A percentile compares a stretch with the other conserved stretches of the same genome.
Conservation (phyloP, 345 rosid genomes). For the Brassica cretica region DNA sequence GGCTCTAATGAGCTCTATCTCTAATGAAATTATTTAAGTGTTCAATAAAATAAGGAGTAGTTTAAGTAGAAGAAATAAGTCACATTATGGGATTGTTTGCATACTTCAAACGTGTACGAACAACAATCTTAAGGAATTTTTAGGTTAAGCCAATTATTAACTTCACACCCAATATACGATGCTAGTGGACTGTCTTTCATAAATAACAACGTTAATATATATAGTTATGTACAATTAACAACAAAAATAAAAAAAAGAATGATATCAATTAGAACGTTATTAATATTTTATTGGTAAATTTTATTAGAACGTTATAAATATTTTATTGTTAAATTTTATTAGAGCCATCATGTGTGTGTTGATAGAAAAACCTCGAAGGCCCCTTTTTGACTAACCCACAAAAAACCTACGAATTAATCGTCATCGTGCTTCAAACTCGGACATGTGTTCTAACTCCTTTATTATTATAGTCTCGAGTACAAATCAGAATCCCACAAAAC, state of each 20-base stretch:
- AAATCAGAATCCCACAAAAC: slow-evolving; percentile 35
- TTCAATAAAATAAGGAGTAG: neutral
- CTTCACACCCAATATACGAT: neutral
- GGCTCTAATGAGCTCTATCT: too few relatives aligned
- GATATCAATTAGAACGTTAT: slow-evolving; percentile 16
- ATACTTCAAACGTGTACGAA: neutral
- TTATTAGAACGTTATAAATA: slow-evolving; percentile 19
- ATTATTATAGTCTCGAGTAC: slow-evolving; percentile 28
- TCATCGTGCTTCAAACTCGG: slow-evolving; percentile 36
- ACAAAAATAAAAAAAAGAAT: neutral
- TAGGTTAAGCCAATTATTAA: neutral
- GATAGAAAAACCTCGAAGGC: slow-evolving; percentile 1
- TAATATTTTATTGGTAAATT: neutral
- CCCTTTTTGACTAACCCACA: slow-evolving; percentile 34
- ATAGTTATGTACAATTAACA: slow-evolving; percentile 1
- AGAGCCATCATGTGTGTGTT: neutral
- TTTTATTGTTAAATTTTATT: neutral
- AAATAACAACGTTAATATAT: neutral
- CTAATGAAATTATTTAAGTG: neutral
- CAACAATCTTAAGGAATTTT: neutral
- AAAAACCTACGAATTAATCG: slow-evolving; percentile 33
- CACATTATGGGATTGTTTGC: neutral
- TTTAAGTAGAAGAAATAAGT: neutral
- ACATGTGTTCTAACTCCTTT: slow-evolving; percentile 26
- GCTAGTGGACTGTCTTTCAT: neutral